phyloP scores from a whole-genome alignment of 441 rosid genomes.

The Breynia disticha region DNA sequence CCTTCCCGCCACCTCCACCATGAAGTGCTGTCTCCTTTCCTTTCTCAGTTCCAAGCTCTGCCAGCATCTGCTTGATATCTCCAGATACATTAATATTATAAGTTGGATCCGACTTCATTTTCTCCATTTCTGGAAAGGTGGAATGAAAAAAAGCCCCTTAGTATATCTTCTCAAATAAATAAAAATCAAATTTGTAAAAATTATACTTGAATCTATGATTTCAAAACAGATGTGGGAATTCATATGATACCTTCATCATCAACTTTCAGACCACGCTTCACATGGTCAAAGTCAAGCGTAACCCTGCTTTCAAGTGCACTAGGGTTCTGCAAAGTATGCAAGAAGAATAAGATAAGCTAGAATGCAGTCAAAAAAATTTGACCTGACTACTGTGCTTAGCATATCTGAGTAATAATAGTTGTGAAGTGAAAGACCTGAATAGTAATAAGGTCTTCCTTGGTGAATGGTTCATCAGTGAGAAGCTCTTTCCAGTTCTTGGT shows the following conservation, averaged over 20 bases:
- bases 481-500: constrained; percentile 90
- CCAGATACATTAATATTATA: constrained; percentile 67
- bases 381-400: neutral
- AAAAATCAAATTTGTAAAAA: constrained; percentile 7
- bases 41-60: constrained; percentile 90
- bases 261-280: constrained; percentile 58
- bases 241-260: constrained; percentile 71
- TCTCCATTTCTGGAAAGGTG: constrained; percentile 42
- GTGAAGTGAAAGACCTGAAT: constrained; percentile 47
- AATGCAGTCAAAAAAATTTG: neutral
- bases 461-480: constrained; percentile 75
- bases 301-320: constrained; percentile 56
- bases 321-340: constrained; percentile 51
- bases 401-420: constrained; percentile 10
- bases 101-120: constrained; percentile 65
- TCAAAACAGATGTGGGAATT: neutral
- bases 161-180: neutral
- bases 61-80: constrained; percentile 80
- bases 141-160: neutral
- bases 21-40: constrained; percentile 70
- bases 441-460: constrained; percentile 70
- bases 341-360: constrained; percentile 4
- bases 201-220: neutral
- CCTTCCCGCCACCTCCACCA: constrained; percentile 94
- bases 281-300: constrained; percentile 84